phyloP scores from a whole-genome alignment of 257 asterid genomes.

The Solanum neorickii region DNA sequence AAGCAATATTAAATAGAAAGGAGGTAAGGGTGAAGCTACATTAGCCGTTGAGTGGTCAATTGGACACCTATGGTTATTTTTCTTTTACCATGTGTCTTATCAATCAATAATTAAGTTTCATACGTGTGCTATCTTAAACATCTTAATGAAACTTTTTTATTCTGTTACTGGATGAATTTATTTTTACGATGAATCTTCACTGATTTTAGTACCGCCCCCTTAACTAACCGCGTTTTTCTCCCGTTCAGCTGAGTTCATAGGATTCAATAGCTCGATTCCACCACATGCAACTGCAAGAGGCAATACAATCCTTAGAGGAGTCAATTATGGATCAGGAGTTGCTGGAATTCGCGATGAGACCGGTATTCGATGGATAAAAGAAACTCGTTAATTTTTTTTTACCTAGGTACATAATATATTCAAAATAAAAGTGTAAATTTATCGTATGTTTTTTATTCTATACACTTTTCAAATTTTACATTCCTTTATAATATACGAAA shows the following conservation, averaged over 20 bases:
- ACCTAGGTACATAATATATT: background rate
- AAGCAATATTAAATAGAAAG: background rate
- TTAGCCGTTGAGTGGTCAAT: background rate
- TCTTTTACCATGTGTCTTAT: background rate
- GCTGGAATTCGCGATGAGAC: conserved; percentile 38
- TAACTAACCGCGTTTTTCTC: background rate
- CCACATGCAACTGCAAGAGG: conserved; percentile 22
- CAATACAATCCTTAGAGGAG: conserved; percentile 13
- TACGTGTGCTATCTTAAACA: background rate
- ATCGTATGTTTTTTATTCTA: background rate
- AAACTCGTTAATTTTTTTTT: background rate
- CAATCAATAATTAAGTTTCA: background rate
- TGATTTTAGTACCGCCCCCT: fast-evolving
- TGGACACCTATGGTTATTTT: background rate
- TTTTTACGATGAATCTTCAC: background rate
- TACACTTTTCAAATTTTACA: background rate
- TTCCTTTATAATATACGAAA: background rate
- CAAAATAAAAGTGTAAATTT: background rate
- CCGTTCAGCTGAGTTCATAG: conserved; percentile 21
- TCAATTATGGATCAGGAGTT: conserved; percentile 40
- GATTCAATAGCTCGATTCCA: conserved; percentile 23
- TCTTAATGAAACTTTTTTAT: background rate
- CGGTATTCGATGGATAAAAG: conserved; percentile 18
- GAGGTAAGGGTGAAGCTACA: background rate
- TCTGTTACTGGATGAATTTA: background rate